Base-by-base conservation (phyloP, 2,329 filamentous ascomycete species). In the Penicillium sp. region DNA sequence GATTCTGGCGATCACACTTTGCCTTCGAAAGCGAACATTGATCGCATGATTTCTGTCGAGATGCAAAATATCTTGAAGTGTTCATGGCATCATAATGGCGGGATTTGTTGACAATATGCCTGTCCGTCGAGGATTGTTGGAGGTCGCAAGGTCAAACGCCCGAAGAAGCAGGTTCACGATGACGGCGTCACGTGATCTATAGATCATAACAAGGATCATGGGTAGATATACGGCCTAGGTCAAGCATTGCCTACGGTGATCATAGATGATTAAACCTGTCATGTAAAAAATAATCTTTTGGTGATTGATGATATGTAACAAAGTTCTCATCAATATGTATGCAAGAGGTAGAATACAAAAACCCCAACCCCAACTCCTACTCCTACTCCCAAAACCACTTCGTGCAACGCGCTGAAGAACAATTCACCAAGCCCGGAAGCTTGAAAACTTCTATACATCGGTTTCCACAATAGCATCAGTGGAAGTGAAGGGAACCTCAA, bases 401-500 rank as follows among this genome's bases (percentile, higher is more conserved):
- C 56, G 38, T 65, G 53, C 60, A 65, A 65, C 61, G 65, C 64
- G 61, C 54, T 53, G 53, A 63, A 66, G 37, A 42, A 42, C 40
- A 40, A 42, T 30, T 35, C 15, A 30, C 26, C 38, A 59, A 54
- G 28, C 58, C 28, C 19, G 35, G 15, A 38, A 56, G 30, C 55
- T 28, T 45, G 33, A 28, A 53, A 55, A 64, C 47, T 65, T 68
- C 37, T 69, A 69, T 68, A 68, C 61, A 66, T 68, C 67, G 53
- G 60, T 59, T 60, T 65, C 65, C 35, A 45, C 50, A 42, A 61
- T 53, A 38, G 60, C 47, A 51, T 59, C 60, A 51, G 60, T 57
- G 53, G 73, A 68, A 54, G 66, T 64, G 51, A 80, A 78, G 0
- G 90, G 86, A 37, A 97, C 86, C 75, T 97, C 93, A 73, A 97